Percentiles rank a stretch among this genome's conserved stretches.
Conservation (phyloP, 306 rosid species). For the Lathyrus aphaca region DNA sequence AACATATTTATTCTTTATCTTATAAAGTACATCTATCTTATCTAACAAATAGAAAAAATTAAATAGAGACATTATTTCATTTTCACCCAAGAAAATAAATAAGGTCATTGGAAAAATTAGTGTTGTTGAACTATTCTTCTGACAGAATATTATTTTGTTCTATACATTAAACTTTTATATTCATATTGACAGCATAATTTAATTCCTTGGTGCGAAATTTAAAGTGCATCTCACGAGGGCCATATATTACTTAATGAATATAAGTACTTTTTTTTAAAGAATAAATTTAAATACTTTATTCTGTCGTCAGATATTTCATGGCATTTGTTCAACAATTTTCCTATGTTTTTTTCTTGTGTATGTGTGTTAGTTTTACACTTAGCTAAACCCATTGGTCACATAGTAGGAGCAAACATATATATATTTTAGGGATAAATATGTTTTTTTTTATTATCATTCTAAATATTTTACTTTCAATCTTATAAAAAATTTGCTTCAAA, state of each 20-base stretch:
- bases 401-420: no score
- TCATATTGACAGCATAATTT: slow-evolving; percentile 45
- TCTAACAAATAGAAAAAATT: slow-evolving; percentile 23
- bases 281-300: slow-evolving; percentile 43
- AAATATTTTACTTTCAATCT: no score
- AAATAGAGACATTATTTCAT: slow-evolving; percentile 8
- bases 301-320: slow-evolving; percentile 44
- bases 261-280: slow-evolving; percentile 30
- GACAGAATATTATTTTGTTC: slow-evolving; percentile 43
- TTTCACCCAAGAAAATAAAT: slow-evolving; percentile 5
- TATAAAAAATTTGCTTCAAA: no score
- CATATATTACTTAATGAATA: slow-evolving; percentile 35
- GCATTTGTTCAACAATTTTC: slow-evolving; percentile 44
- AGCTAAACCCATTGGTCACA: background rate
- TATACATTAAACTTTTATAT: slow-evolving; percentile 27
- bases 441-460: no score
- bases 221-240: slow-evolving; percentile 66
- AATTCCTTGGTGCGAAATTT: slow-evolving; percentile 71
- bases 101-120: slow-evolving; percentile 29
- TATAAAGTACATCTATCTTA: slow-evolving; percentile 17
- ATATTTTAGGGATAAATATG: no score
- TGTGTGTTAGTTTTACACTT: background rate
- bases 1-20: slow-evolving; percentile 33
- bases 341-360: background rate
- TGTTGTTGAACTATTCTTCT: slow-evolving; percentile 43